Conservation (phyloP, 1,284 basidiomycete genomes). For the Ganoderma resinaceum region DNA sequence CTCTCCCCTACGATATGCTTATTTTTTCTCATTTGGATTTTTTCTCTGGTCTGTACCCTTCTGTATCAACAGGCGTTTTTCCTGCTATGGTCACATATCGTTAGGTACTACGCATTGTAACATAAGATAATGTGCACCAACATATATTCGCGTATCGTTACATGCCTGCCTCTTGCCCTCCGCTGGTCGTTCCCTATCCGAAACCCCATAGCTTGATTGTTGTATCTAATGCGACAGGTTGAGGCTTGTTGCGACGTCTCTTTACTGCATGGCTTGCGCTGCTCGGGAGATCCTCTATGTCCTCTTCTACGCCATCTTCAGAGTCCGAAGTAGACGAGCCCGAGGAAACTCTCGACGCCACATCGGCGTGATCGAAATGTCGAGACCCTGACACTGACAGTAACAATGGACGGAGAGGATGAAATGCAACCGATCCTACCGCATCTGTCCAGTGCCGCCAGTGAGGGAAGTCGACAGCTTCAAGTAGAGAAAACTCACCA, state of each 20-base stretch:
- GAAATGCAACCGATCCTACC: constrained; percentile 67
- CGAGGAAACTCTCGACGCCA: constrained; percentile 14
- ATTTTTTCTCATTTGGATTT: not conserved
- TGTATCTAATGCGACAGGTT: constrained; percentile 30
- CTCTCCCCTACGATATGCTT: not conserved
- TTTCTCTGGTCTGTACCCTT: not conserved
- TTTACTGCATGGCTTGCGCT: not conserved
- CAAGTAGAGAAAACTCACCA: constrained; percentile 22
- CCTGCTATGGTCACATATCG: constrained; percentile 1
- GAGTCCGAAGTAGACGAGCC: constrained; percentile 17
- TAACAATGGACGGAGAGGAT: constrained; percentile 58
- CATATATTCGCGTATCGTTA: not conserved
- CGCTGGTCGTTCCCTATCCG: not conserved
- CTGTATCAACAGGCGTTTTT: not conserved
- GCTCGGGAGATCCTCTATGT: constrained; percentile 2
- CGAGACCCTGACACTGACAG: constrained; percentile 74
- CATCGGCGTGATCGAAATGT: constrained; percentile 50
- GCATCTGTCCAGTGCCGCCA: constrained; percentile 51
- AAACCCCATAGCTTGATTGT: constrained; percentile 34
- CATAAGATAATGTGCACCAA: constrained; percentile 5
- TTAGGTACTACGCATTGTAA: not conserved
- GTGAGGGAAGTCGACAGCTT: constrained; percentile 9
- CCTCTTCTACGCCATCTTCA: constrained; percentile 16
- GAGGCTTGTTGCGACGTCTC: not conserved
- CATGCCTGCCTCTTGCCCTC: not conserved